Conservation (phyloP, 2,329 filamentous ascomycete genomes). For the Diplodia scrobiculata region DNA sequence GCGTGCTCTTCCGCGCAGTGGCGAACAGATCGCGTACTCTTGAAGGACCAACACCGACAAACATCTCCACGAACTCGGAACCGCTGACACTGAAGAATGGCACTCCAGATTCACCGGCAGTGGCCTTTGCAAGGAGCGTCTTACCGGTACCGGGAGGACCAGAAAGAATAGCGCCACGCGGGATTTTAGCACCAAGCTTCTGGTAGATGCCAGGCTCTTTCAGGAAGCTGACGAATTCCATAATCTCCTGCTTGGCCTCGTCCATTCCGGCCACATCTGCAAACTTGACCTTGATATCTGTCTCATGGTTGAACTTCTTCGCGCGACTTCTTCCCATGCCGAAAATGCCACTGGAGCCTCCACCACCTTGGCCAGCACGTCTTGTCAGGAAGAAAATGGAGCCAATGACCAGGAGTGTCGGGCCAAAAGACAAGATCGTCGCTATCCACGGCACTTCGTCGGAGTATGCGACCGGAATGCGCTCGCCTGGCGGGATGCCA, state of each 20-base stretch:
- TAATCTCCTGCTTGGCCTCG: slow-evolving; percentile 96
- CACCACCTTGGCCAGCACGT: slow-evolving; percentile 65
- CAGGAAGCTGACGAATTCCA: slow-evolving; percentile 98
- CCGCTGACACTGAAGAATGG: slow-evolving; percentile 98
- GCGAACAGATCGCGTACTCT: slow-evolving; percentile 93
- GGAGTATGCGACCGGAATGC: slow-evolving; percentile 88
- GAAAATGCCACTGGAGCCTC: slow-evolving; percentile 77
- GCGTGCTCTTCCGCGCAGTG: slow-evolving; percentile 91
- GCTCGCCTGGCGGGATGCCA: slow-evolving; percentile 79
- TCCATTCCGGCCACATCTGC: slow-evolving; percentile 96
- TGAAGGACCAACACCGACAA: slow-evolving; percentile 95
- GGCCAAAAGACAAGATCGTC: slow-evolving; percentile 77
- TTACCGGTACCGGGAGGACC: slow-evolving; percentile 99
- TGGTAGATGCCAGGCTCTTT: slow-evolving; percentile 92
- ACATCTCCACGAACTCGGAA: slow-evolving; percentile 99
- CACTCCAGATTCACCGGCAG: slow-evolving; percentile 92
- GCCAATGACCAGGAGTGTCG: slow-evolving; percentile 82
- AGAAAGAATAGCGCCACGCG: slow-evolving; percentile 91
- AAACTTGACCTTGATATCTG: slow-evolving; percentile 95
- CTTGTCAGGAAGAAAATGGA: slow-evolving; percentile 77
- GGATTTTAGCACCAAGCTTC: slow-evolving; percentile 94
- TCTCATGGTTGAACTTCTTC: slow-evolving; percentile 97
- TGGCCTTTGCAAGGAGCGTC: slow-evolving; percentile 94
- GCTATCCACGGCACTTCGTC: slow-evolving; percentile 72
- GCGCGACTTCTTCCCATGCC: slow-evolving; percentile 94